Base-by-base conservation (phyloP, 2,329 filamentous ascomycete genomes). In the Trichoderma asperellum region DNA sequence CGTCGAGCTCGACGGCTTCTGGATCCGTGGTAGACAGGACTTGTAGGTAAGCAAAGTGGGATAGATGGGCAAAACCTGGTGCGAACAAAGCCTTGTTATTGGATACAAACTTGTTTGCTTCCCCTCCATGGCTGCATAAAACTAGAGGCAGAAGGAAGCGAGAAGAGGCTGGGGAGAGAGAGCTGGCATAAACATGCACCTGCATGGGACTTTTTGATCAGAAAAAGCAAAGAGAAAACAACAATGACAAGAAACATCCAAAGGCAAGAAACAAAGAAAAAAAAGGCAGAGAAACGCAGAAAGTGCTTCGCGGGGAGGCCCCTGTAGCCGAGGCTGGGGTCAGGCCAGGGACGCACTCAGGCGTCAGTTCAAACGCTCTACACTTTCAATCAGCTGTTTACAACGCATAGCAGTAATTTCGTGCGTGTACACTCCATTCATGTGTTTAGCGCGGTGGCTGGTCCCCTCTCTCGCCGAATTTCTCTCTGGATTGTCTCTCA, bases 301-400 rank as follows among this genome's bases (percentile, higher is more conserved):
- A 32, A 27, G 1, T 14, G 12, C 47, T 27, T 24, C 62, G 62
- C 52, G 49, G 34, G 14, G 49, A 40, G 35, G 55, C 21, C 53
- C 63, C 63, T 67, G 55, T 7, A 47, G 40, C 21, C 16, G 40
- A 29, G 21, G 16, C 40, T 27, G n/a, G 64, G 35, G 35, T 52
- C 55, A 40, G 55, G 11, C 64, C 29, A 21, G 64, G 40, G 64
- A 67, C 56, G 63, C 64, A 52, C 55, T 40, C 64, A 52, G 64
- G 55, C 64, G 64, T 18, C 60, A 21, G 47, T 52, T 27, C 29
- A 35, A 35, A 24, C 43, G 40, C 37, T 11, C 29, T 21, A 27
- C n/a, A 5, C n/a, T 67, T 43, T 14, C 55, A 59, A 21, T 49
- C 55, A 24, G 40, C 27, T 21, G 53, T 52, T 24, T 52, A 35